These are phyloP conservation scores for Saturnispora ahearnii DNA, from an alignment of 805 yeast genomes.

Conservation along the genomic window DNA sequence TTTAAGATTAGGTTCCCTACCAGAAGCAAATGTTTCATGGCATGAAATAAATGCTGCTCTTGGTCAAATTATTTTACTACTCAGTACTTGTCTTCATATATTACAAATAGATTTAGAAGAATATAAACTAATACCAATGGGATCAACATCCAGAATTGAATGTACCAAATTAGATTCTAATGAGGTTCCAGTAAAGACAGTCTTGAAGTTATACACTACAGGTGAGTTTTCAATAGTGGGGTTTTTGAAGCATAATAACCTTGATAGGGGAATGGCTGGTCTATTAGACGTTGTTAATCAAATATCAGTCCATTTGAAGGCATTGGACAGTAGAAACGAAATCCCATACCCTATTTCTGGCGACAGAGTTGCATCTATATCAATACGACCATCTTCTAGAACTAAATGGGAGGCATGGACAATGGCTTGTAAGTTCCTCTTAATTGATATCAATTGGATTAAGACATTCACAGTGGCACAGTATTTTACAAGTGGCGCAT, in stretches of 20 bases:
- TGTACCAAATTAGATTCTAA: constrained; percentile 33
- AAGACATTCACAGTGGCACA: constrained; percentile 56
- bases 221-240: constrained; percentile 70
- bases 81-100: constrained; percentile 54
- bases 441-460: constrained; percentile 80
- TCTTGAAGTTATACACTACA: constrained; percentile 52
- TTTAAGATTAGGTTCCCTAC: constrained; percentile 63
- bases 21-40: constrained; percentile 64
- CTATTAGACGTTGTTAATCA: constrained; percentile 52
- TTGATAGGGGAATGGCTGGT: constrained; percentile 78
- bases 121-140: constrained; percentile 70
- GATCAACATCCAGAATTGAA: constrained; percentile 72
- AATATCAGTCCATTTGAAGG: constrained; percentile 37
- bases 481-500: constrained; percentile 8
- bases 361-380: constrained; percentile 69
- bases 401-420: constrained; percentile 78
- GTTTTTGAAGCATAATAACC: constrained; percentile 59
- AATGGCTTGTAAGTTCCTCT: constrained; percentile 69
- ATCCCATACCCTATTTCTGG: constrained; percentile 66
- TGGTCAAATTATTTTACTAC: constrained; percentile 69
- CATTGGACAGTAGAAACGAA: constrained; percentile 46
- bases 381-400: constrained; percentile 59
- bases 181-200: constrained; percentile 28
- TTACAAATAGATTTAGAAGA: constrained; percentile 46
- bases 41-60: constrained; percentile 85